Conservation (phyloP, 176 grass and related monocot genomes). For the Carex kokanica region DNA sequence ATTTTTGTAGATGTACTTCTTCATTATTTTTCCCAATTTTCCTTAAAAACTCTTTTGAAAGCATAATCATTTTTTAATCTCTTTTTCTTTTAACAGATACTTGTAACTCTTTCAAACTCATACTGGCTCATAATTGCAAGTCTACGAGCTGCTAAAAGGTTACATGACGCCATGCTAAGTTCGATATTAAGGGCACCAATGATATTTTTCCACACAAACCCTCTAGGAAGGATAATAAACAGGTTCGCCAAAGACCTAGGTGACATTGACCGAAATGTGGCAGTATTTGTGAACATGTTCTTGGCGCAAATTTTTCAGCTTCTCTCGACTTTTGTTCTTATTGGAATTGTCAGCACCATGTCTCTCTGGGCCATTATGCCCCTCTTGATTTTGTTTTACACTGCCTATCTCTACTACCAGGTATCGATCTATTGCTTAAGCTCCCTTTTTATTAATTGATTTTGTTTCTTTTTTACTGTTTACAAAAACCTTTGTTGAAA, state of each 20-base stretch:
- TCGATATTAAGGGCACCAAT: conserved; percentile 98
- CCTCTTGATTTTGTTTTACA: conserved; percentile 93
- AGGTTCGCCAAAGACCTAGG: conserved; percentile 97
- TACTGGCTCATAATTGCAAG: conserved; percentile 88
- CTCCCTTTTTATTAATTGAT: conserved; percentile 15
- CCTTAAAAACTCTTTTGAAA: not conserved
- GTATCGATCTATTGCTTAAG: conserved; percentile 40
- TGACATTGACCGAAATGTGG: conserved; percentile 82
- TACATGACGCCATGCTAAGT: conserved; percentile 89
- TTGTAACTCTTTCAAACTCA: conserved; percentile 76
- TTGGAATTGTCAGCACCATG: conserved; percentile 91
- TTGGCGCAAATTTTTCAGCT: conserved; percentile 88
- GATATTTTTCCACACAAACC: conserved; percentile 98
- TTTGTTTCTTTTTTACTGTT: not conserved
- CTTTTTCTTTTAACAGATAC: conserved; percentile 41
- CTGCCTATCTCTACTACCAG: conserved; percentile 96
- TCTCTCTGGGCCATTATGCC: conserved; percentile 99
- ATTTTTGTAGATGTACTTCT: not conserved
- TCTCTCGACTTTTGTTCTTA: conserved; percentile 93
- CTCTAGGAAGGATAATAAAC: conserved; percentile 96
- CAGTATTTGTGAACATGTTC: conserved; percentile 88
- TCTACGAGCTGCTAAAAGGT: conserved; percentile 69
- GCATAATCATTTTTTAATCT: not conserved
- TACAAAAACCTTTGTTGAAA: conserved; percentile 9
- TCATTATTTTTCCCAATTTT: not conserved